Percentiles rank a stretch among this genome's conserved stretches.
These are phyloP conservation scores for Xanthoparmelia taractica DNA, from an alignment of 495 filamentous ascomycete genomes.

Conservation along the genomic window DNA sequence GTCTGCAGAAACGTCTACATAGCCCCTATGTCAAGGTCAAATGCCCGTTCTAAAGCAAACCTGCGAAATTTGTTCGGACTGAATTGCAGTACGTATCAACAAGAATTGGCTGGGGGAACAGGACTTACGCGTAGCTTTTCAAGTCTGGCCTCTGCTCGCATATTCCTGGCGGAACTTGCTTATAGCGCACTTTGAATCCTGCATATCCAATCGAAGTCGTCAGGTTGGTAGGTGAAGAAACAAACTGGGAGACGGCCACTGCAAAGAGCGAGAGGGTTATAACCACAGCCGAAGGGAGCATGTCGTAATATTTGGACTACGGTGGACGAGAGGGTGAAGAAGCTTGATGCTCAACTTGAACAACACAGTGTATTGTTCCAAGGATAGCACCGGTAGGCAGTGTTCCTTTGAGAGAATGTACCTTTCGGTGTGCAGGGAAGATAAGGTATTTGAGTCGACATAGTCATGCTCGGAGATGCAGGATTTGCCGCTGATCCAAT, in stretches of 20 bases:
- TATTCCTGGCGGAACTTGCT: slow-evolving; percentile 49
- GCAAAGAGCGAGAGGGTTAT: not conserved
- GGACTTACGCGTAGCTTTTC: not conserved
- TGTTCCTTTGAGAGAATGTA: not conserved
- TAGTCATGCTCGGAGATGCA: not conserved
- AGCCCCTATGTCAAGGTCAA: slow-evolving; percentile 30
- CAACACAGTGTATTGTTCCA: not conserved
- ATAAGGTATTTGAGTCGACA: not conserved
- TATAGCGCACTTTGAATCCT: slow-evolving; percentile 40
- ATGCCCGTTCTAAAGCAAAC: not conserved
- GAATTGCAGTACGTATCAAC: not conserved
- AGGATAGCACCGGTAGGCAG: not conserved
- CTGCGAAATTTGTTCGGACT: not conserved
- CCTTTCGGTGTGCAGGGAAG: not conserved
- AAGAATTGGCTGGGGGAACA: slow-evolving; percentile 21
- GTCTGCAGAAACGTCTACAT: slow-evolving; percentile 45
- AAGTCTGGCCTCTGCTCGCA: slow-evolving; percentile 40
- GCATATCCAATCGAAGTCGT: slow-evolving; percentile 15
- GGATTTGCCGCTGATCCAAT: not conserved
- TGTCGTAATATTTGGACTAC: not conserved
- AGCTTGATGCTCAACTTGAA: not conserved
- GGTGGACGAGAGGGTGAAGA: not conserved
- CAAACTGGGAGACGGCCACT: slow-evolving; percentile 8
- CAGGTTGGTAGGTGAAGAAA: slow-evolving; percentile 17
- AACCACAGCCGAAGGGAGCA: not conserved